phyloP scores from a whole-genome alignment of 352 stramenopile genomes.

The Phytophthora citrophthora region DNA sequence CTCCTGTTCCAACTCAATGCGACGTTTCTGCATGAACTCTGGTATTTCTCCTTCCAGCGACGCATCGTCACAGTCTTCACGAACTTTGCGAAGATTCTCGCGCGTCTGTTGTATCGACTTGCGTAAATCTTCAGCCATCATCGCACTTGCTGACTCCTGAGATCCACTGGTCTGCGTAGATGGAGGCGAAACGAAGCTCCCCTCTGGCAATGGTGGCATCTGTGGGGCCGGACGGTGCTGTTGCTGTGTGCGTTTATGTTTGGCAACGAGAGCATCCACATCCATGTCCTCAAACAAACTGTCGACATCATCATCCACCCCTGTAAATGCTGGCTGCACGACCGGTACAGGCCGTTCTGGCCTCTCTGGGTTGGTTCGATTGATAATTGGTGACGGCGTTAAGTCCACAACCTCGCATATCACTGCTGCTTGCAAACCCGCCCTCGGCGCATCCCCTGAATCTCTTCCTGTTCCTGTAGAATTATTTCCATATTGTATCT shows the following conservation, averaged over 20 bases:
- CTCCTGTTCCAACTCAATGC: constrained; percentile 59
- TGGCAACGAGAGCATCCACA: constrained; percentile 61
- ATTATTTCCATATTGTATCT: constrained; percentile 5
- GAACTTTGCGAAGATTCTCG: constrained; percentile 63
- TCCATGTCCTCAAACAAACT: constrained; percentile 51
- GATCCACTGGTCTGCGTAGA: constrained; percentile 23
- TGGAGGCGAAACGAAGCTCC: constrained; percentile 19
- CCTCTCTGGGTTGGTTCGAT: constrained; percentile 7
- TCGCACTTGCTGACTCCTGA: constrained; percentile 26
- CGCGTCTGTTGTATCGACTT: constrained; percentile 69
- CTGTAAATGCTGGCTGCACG: constrained; percentile 12
- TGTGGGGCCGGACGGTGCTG: constrained; percentile 13
- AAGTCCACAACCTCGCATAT: constrained; percentile 34
- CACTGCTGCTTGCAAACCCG: constrained; percentile 3
- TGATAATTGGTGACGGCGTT: constrained; percentile 12
- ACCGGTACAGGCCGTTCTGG: constrained; percentile 1
- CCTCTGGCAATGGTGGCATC: constrained; percentile 1
- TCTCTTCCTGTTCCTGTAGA: background rate
- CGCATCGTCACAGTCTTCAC: constrained; percentile 86
- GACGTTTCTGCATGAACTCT: constrained; percentile 46
- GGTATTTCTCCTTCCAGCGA: constrained; percentile 82
- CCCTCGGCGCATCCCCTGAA: background rate
- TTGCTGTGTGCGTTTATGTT: constrained; percentile 44
- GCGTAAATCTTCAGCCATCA: constrained; percentile 38
- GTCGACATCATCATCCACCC: constrained; percentile 30